Evolutionary conservation across 2,329 filamentous ascomycete genomes (phyloP).

Genomic region (Elsinoe fawcettii): DNA sequence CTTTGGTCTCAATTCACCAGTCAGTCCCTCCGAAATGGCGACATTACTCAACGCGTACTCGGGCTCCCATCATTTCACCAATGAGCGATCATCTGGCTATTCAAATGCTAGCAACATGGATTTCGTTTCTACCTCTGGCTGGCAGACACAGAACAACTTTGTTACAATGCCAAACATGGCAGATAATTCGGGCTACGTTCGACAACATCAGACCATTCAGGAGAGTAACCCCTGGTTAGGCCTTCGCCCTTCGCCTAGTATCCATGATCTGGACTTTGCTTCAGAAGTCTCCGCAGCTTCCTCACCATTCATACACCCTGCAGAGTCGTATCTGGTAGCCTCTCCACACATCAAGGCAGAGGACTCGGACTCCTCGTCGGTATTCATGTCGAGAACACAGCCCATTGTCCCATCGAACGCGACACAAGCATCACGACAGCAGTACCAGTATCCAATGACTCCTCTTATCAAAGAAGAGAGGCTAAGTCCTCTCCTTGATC

Average conservation of each 20-base stretch:
- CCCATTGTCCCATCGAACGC: background rate
- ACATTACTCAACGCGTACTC: constrained; percentile 1
- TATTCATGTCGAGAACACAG: constrained; percentile 3
- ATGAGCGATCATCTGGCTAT: background rate
- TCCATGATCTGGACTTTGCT: constrained; percentile 10
- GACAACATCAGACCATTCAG: background rate
- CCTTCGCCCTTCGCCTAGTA: background rate
- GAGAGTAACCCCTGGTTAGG: background rate
- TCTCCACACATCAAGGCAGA: constrained; percentile 14
- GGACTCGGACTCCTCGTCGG: constrained; percentile 8
- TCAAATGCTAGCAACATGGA: background rate
- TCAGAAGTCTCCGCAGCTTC: constrained; percentile 13
- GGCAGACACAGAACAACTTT: constrained; percentile 1
- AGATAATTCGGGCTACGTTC: background rate
- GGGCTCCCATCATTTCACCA: background rate
- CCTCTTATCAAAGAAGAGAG: constrained; percentile 5
- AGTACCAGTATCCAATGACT: constrained; percentile 2
- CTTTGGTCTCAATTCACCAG: background rate
- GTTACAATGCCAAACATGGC: constrained; percentile 10
- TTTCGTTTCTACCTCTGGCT: background rate
- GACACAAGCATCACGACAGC: background rate
- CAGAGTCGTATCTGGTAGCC: background rate
- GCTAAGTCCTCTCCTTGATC: background rate
- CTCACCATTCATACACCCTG: background rate
- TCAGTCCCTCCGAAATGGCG: constrained; percentile 10